These are phyloP conservation scores for Mycena rebaudengoi DNA, from an alignment of 768 basidiomycete genomes.

Conservation along the genomic window DNA sequence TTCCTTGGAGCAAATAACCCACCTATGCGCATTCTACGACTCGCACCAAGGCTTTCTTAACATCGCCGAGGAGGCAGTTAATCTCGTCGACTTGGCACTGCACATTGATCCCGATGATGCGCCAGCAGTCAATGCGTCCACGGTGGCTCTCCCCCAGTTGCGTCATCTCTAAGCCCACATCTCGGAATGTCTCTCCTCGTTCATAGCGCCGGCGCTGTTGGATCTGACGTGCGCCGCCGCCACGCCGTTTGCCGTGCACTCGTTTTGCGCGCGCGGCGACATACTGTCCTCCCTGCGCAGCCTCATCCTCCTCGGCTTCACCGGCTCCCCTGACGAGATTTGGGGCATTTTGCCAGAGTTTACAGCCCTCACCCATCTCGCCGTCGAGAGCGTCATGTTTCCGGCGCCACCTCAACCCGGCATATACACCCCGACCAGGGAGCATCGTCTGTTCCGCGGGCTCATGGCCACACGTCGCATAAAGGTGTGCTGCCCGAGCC, in stretches of 20 bases:
- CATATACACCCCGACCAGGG: not conserved
- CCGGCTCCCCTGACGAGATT: not conserved
- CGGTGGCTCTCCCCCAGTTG: not conserved
- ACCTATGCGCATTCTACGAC: not conserved
- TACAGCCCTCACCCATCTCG: not conserved
- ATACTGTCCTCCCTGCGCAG: constrained; percentile 4
- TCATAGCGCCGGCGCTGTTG: not conserved
- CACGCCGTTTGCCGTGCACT: not conserved
- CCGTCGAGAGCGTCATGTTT: not conserved
- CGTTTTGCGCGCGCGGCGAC: not conserved
- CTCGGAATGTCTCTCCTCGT: constrained; percentile 3
- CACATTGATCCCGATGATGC: constrained; percentile 9
- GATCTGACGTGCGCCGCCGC: constrained; percentile 4
- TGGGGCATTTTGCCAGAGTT: not conserved
- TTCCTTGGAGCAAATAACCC: constrained; percentile 7
- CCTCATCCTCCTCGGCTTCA: constrained; percentile 1
- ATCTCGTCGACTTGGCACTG: constrained; percentile 6
- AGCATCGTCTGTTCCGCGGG: not conserved
- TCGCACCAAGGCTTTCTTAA: not conserved
- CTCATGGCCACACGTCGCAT: not conserved
- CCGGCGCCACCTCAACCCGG: not conserved
- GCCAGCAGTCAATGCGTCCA: not conserved
- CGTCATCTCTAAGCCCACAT: not conserved
- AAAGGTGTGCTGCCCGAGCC: constrained; percentile 2
- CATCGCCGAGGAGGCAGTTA: constrained; percentile 2